These are phyloP conservation scores for Sarocladiaceae sp. DNA, from an alignment of 2,329 filamentous ascomycete species.

Conservation along the genomic window DNA sequence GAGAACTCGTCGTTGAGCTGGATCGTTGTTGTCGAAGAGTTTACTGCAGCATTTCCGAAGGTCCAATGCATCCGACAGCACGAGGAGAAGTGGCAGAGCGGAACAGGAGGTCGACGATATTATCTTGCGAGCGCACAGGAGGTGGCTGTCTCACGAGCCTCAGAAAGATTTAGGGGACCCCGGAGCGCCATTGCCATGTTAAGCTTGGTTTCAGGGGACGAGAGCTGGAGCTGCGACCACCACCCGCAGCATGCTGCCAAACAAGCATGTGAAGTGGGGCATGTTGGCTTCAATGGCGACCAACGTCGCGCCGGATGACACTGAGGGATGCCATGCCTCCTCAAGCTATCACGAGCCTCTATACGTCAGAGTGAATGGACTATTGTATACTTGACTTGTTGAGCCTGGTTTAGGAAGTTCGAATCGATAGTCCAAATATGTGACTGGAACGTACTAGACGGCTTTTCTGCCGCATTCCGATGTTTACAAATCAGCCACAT, in stretches of 20 bases:
- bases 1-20: not conserved
- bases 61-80: not conserved
- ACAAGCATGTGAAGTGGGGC: not conserved
- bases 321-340: no score
- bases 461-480: slow-evolving; percentile 9
- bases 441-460: slow-evolving; percentile 3
- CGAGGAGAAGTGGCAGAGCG: not conserved
- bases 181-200: not conserved
- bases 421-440: no score
- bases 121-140: not conserved
- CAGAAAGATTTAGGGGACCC: slow-evolving; percentile 1
- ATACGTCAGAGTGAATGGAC: not conserved
- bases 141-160: not conserved
- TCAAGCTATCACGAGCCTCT: no score
- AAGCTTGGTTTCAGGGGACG: slow-evolving; percentile 6
- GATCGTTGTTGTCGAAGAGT: not conserved
- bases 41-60: not conserved
- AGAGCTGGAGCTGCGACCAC: not conserved
- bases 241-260: not conserved
- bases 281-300: not conserved
- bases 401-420: no score
- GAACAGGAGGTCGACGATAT: not conserved
- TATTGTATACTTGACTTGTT: no score
- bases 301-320: not conserved
- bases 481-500: slow-evolving; percentile 22